phyloP scores from a whole-genome alignment of 306 rosid genomes.

The Acacia crassicarpa region DNA sequence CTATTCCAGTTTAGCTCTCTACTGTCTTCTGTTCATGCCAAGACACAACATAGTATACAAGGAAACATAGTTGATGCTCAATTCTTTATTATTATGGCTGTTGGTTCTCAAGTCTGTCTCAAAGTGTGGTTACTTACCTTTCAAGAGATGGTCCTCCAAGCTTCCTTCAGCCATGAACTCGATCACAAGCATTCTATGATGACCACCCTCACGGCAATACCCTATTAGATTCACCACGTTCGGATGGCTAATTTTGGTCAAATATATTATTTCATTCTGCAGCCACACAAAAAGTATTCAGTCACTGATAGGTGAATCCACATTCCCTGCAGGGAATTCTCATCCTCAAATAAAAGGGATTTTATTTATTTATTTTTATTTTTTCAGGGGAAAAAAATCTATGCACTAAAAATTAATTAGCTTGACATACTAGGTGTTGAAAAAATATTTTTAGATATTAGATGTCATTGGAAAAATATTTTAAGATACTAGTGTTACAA shows the following conservation, averaged over 20 bases:
- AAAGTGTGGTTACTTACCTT: constrained; percentile 24
- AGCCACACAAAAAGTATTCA: constrained; percentile 9
- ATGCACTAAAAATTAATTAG: too few species aligned
- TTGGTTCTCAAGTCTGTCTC: not conserved
- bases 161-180: constrained; percentile 62
- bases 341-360: too few species aligned
- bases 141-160: constrained; percentile 50
- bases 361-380: too few species aligned
- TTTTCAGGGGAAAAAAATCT: too few species aligned
- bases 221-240: constrained; percentile 63
- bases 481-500: too few species aligned
- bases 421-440: too few species aligned
- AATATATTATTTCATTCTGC: constrained; percentile 54
- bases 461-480: too few species aligned
- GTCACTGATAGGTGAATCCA: not conserved
- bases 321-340: too few species aligned
- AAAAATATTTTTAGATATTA: too few species aligned
- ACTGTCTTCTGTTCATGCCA: constrained; percentile 24
- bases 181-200: constrained; percentile 54
- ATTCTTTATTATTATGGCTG: not conserved
- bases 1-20: constrained; percentile 40
- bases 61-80: not conserved
- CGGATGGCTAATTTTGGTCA: constrained; percentile 49
- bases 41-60: not conserved
- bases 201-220: constrained; percentile 46